Evolutionary conservation across 345 rosid species (phyloP).

Genomic region (Cardiospermum halicacabum): DNA sequence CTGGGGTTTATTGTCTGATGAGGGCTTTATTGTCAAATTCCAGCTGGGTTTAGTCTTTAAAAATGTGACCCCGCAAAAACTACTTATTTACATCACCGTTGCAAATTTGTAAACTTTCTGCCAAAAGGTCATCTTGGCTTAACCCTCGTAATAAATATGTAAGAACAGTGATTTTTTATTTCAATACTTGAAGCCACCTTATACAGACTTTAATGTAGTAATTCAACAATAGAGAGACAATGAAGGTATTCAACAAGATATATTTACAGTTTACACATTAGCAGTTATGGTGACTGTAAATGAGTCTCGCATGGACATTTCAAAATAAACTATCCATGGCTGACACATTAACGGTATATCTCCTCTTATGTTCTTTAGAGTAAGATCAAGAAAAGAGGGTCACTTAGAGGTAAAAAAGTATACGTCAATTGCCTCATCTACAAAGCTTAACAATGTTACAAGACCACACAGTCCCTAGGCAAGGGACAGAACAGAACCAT

Average conservation of each 20-base stretch:
- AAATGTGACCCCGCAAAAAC: too few relatives aligned
- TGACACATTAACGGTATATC: conserved; percentile 2
- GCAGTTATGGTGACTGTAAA: conserved; percentile 9
- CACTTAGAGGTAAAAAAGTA: conserved; percentile 4
- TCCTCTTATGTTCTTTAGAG: not conserved
- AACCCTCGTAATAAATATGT: too few relatives aligned
- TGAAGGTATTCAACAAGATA: not conserved
- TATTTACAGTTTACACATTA: conserved; percentile 10
- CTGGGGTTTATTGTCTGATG: too few relatives aligned
- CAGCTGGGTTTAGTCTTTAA: too few relatives aligned
- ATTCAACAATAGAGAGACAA: not conserved
- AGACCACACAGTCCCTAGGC: too few relatives aligned
- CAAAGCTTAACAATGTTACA: conserved; percentile 12
- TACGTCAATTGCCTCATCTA: conserved; percentile 8
- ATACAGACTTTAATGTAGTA: not conserved
- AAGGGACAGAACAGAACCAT: not conserved
- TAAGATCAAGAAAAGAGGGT: not conserved
- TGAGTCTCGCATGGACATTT: conserved; percentile 25
- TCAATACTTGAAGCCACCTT: not conserved
- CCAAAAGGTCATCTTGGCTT: too few relatives aligned
- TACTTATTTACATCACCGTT: too few relatives aligned
- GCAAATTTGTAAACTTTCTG: too few relatives aligned
- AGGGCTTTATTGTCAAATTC: too few relatives aligned
- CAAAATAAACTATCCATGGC: conserved; percentile 21
- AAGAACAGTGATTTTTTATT: too few relatives aligned